phyloP scores from a whole-genome alignment of 2,329 filamentous ascomycete genomes.

The Lasiodiplodia theobromae region DNA sequence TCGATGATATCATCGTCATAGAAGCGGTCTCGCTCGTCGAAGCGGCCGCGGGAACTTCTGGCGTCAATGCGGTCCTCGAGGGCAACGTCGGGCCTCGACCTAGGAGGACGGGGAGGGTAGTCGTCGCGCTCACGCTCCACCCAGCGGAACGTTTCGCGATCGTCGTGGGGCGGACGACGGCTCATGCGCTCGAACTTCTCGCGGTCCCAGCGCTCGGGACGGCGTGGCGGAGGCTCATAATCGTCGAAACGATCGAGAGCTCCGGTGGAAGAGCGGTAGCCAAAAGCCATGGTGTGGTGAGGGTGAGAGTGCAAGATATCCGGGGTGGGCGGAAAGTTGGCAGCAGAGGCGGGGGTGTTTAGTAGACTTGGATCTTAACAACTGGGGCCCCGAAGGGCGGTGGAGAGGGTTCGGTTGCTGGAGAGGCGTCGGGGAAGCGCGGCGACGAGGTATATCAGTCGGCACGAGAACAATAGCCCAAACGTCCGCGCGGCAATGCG shows the following conservation, averaged over 20 bases:
- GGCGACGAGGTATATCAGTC: constrained; percentile 13
- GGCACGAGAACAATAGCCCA: constrained; percentile 5
- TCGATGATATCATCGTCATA: constrained; percentile 62
- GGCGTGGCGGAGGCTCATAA: constrained; percentile 46
- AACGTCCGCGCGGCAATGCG: constrained; percentile 4
- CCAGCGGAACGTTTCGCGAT: constrained; percentile 48
- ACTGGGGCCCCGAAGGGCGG: constrained; percentile 14
- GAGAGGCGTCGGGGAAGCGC: not conserved
- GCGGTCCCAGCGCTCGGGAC: constrained; percentile 56
- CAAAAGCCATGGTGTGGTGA: constrained; percentile 26
- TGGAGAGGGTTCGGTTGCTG: constrained; percentile 3
- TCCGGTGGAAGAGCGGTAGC: constrained; percentile 50
- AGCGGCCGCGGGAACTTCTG: constrained; percentile 47
- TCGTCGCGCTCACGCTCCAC: constrained; percentile 51
- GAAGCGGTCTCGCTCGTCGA: constrained; percentile 62
- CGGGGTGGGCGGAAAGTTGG: constrained; percentile 18
- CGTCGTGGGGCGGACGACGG: constrained; percentile 38
- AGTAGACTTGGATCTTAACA: not conserved
- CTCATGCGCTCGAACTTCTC: constrained; percentile 58
- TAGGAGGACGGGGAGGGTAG: constrained; percentile 45
- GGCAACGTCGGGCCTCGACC: constrained; percentile 50
- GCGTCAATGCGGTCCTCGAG: constrained; percentile 53
- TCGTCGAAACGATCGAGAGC: constrained; percentile 53
- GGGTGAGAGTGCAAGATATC: not conserved
- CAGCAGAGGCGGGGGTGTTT: constrained; percentile 10